These are phyloP conservation scores for Solanum hybrid DNA, from an alignment of 305 asterid species.

Conservation along the genomic window DNA sequence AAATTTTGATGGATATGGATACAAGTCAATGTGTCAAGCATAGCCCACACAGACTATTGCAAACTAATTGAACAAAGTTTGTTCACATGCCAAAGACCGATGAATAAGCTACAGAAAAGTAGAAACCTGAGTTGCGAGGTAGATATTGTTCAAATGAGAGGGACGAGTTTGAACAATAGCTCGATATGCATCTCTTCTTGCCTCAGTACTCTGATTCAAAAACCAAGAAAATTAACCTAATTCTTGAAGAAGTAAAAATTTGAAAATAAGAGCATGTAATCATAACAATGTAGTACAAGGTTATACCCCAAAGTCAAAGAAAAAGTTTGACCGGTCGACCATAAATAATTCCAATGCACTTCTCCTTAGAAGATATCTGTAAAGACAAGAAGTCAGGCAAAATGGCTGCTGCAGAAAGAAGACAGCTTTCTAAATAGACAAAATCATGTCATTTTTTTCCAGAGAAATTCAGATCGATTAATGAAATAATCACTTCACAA, in stretches of 20 bases:
- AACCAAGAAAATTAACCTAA: constrained; percentile 9
- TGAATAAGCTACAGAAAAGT: constrained; percentile 7
- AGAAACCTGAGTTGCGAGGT: constrained; percentile 96
- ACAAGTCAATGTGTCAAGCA: not conserved
- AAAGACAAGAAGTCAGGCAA: constrained; percentile 12
- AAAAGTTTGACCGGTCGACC: constrained; percentile 96
- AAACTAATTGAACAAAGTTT: not conserved
- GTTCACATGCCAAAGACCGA: not conserved
- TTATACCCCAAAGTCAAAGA: constrained; percentile 96
- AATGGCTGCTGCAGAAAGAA: not conserved
- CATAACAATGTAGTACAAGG: constrained; percentile 6
- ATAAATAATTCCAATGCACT: constrained; percentile 95
- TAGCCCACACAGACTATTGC: not conserved
- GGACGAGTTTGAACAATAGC: constrained; percentile 98
- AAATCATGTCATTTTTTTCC: not conserved
- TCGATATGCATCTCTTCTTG: constrained; percentile 81
- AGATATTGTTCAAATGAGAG: constrained; percentile 89
- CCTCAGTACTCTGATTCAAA: constrained; percentile 63
- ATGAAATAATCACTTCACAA: not conserved
- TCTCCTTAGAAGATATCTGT: constrained; percentile 95
- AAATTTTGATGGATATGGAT: not conserved
- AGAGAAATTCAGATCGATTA: not conserved
- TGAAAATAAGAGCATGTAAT: constrained; percentile 12
- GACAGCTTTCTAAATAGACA: not conserved
- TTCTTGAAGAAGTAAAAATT: constrained; percentile 11